phyloP scores from a whole-genome alignment of 192 early-diverging fungal genomes.

The Martensiomyces pterosporus region DNA sequence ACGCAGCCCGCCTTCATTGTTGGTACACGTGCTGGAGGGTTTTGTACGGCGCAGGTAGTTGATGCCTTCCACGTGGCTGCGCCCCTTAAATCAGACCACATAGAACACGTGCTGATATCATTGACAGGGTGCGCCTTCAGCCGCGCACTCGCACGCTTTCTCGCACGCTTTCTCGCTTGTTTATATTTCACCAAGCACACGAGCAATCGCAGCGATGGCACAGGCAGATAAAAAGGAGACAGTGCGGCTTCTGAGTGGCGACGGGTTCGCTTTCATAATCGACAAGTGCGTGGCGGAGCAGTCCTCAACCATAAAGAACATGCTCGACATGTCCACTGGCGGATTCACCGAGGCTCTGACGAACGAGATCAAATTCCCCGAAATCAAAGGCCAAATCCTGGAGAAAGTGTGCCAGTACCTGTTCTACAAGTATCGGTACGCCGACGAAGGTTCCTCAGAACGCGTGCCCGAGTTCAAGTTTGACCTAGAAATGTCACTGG shows the following conservation, averaged over 20 bases:
- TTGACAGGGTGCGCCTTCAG: too few relatives aligned
- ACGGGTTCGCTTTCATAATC: slow-evolving; percentile 88
- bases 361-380: slow-evolving; percentile 81
- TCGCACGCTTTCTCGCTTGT: not conserved
- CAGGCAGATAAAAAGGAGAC: too few relatives aligned
- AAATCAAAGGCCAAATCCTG: slow-evolving; percentile 88
- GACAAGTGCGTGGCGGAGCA: slow-evolving; percentile 82
- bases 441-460: slow-evolving; percentile 16
- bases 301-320: slow-evolving; percentile 91
- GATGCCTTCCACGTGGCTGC: too few relatives aligned
- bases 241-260: slow-evolving; percentile 70
- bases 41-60: too few relatives aligned
- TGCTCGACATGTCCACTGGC: slow-evolving; percentile 79
- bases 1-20: too few relatives aligned
- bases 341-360: slow-evolving; percentile 85
- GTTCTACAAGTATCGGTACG: slow-evolving; percentile 78
- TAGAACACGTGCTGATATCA: too few relatives aligned
- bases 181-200: not conserved
- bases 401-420: slow-evolving; percentile 95
- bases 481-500: slow-evolving; percentile 82
- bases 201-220: too few relatives aligned
- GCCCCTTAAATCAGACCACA: too few relatives aligned
- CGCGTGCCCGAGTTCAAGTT: slow-evolving; percentile 83
- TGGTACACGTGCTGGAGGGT: too few relatives aligned
- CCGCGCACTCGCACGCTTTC: slow-evolving; percentile 1